Percentiles rank a stretch among this genome's conserved stretches.
Conservation (phyloP, 208 protist species). For the Leishmania guyanensis region DNA sequence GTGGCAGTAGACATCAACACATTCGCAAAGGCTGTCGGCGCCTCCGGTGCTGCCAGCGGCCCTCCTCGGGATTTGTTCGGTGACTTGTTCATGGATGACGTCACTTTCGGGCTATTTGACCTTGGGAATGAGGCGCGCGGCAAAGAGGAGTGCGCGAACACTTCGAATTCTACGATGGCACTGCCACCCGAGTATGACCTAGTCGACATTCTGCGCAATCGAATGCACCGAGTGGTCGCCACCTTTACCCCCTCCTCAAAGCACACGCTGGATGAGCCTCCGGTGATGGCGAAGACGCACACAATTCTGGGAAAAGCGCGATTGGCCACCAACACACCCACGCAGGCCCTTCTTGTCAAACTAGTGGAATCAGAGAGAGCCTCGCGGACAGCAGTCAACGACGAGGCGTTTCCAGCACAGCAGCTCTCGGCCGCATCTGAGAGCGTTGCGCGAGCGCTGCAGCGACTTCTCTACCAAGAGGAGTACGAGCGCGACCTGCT, state of each 20-base stretch:
- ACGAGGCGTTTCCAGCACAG: not conserved
- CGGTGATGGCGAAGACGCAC: conserved; percentile 5
- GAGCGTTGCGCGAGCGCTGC: conserved; percentile 8
- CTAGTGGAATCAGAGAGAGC: not conserved
- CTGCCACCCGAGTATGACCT: conserved; percentile 23
- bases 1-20: not conserved
- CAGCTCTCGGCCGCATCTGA: not conserved
- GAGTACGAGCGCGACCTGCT: conserved; percentile 51
- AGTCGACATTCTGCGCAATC: conserved; percentile 17
- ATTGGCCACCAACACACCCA: not conserved
- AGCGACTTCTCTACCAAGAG: conserved; percentile 61
- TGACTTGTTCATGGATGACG: not conserved
- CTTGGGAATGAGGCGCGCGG: not conserved
- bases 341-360: not conserved
- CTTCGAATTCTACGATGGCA: conserved; percentile 1
- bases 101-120: not conserved
- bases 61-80: not conserved
- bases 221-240: conserved; percentile 25
- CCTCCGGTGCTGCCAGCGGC: not conserved
- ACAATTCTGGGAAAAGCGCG: conserved; percentile 8
- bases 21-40: not conserved
- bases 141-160: not conserved
- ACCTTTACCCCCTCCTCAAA: conserved; percentile 22
- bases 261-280: conserved; percentile 25
- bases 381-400: not conserved